Conservation (phyloP, 1,284 basidiomycete genomes). For the Moesziomyces sp. region DNA sequence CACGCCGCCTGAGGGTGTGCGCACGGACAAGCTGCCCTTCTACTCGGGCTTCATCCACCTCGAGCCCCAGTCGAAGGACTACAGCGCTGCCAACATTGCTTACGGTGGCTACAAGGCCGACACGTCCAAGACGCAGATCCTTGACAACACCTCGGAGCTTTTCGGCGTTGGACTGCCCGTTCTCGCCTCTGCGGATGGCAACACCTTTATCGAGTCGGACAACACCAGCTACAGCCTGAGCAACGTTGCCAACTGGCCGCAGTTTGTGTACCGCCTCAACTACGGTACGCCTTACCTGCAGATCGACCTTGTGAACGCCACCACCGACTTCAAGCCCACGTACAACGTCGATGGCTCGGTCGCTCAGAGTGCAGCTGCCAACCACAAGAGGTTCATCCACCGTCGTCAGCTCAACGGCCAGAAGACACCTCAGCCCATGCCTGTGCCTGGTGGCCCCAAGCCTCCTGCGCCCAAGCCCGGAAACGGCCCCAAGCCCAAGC, state of each 20-base stretch:
- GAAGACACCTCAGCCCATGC: conserved; percentile 11
- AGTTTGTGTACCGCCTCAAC: conserved; percentile 43
- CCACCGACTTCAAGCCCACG: conserved; percentile 36
- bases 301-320: conserved; percentile 42
- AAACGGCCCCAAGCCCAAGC: conserved; percentile 5
- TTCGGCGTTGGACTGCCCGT: conserved; percentile 46
- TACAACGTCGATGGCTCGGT: conserved; percentile 26
- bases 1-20: conserved; percentile 70
- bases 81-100: conserved; percentile 42
- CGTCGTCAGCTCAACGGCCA: conserved; percentile 23
- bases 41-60: conserved; percentile 75
- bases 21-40: conserved; percentile 72
- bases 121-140: conserved; percentile 33
- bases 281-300: conserved; percentile 44
- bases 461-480: conserved; percentile 5
- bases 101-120: conserved; percentile 48
- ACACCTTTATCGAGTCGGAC: conserved; percentile 36
- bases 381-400: conserved; percentile 38
- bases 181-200: conserved; percentile 22
- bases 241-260: conserved; percentile 28
- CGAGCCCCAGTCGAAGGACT: conserved; percentile 39
- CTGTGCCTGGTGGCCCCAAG: conserved; percentile 1
- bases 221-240: conserved; percentile 36
- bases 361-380: conserved; percentile 6
- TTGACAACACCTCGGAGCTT: conserved; percentile 49